phyloP scores from a whole-genome alignment of 805 yeast species.

The Candida ascalaphidarum region DNA sequence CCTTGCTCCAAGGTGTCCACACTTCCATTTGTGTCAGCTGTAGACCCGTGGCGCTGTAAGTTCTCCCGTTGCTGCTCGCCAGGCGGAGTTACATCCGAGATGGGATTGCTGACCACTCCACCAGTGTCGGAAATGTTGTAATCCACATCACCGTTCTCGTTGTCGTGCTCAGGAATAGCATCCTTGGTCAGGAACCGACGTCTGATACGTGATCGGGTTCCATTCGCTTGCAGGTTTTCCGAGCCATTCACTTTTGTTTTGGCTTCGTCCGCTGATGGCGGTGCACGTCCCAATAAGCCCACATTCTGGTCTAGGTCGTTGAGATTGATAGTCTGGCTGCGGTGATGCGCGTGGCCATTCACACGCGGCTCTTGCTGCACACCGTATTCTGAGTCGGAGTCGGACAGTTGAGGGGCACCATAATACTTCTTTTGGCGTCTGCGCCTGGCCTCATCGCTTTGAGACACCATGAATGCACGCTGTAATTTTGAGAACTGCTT shows the following conservation, averaged over 20 bases:
- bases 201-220: too few species aligned
- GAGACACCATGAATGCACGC: conserved; percentile 44
- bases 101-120: too few species aligned
- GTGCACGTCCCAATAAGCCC: neutral
- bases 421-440: conserved; percentile 12
- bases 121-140: too few species aligned
- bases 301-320: neutral
- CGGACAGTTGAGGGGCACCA: conserved; percentile 9
- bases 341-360: conserved; percentile 4
- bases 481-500: conserved; percentile 57
- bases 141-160: too few species aligned
- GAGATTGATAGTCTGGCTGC: conserved; percentile 3
- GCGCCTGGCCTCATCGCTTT: conserved; percentile 23
- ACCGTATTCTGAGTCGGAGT: conserved; percentile 1
- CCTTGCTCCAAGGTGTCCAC: conserved; percentile 6
- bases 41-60: too few species aligned
- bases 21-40: too few species aligned
- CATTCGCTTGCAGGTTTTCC: too few species aligned
- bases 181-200: too few species aligned
- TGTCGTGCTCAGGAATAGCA: too few species aligned
- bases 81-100: too few species aligned
- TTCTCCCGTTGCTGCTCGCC: too few species aligned
- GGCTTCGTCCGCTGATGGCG: neutral
- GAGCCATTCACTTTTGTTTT: neutral
- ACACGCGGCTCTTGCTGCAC: conserved; percentile 2